A percentile compares a stretch with the other conserved stretches of the same genome.
Conservation (phyloP, 306 rosid species). For the Cercis canadensis region DNA sequence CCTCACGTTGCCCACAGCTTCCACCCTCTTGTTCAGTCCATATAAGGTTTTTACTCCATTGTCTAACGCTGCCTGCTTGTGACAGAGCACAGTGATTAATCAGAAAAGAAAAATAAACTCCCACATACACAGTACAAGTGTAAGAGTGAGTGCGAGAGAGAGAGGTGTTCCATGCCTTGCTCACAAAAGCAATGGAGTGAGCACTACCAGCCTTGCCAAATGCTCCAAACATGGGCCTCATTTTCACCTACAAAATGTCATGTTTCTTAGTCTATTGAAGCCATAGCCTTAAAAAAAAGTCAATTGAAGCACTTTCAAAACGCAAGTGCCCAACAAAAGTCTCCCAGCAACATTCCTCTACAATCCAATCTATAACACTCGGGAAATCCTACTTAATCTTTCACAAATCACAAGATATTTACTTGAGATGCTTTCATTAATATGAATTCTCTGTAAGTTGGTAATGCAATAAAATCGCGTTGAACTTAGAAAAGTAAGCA, state of each 20-base stretch:
- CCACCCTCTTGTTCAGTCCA: slow-evolving; percentile 71
- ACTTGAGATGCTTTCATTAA: not conserved
- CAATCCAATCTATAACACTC: not conserved
- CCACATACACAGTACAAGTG: not conserved
- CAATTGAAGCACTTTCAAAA: slow-evolving; percentile 18
- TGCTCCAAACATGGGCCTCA: slow-evolving; percentile 94
- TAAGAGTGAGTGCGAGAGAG: no score
- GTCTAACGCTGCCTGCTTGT: slow-evolving; percentile 65
- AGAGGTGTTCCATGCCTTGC: slow-evolving; percentile 71
- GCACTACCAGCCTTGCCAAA: slow-evolving; percentile 85
- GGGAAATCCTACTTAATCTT: not conserved
- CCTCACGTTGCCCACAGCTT: slow-evolving; percentile 73
- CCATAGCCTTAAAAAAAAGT: not conserved
- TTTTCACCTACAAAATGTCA: slow-evolving; percentile 59
- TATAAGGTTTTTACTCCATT: slow-evolving; percentile 63
- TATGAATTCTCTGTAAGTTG: no score
- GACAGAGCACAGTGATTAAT: slow-evolving; percentile 9
- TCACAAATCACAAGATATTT: not conserved
- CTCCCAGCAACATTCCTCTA: not conserved
- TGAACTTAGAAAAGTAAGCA: no score
- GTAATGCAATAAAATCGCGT: no score
- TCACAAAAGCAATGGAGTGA: slow-evolving; percentile 87
- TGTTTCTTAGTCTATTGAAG: not conserved
- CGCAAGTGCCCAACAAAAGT: not conserved
- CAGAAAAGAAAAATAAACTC: slow-evolving; percentile 18